Evolutionary conservation across 768 basidiomycete genomes (phyloP).

Genomic region (Tricholoma saponaceum): DNA sequence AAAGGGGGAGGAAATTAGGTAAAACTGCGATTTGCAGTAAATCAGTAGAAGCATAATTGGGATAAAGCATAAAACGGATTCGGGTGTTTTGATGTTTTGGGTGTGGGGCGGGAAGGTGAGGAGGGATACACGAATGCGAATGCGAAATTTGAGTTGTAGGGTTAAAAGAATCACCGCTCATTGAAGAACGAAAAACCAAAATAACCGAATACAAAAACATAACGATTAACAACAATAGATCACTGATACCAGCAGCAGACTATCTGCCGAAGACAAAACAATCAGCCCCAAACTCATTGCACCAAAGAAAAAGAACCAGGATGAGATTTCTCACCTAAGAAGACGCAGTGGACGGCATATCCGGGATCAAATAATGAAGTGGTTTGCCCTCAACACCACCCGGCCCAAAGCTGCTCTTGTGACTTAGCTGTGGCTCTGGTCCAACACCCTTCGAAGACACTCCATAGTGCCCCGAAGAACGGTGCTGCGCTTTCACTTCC

Average conservation of each 20-base stretch:
- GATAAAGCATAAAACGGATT: neutral
- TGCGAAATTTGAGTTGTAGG: neutral
- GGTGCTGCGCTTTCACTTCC: neutral
- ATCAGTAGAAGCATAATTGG: neutral
- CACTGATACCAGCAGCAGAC: too few species aligned
- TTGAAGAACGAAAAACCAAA: neutral
- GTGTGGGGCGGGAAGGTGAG: neutral
- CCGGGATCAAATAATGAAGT: conserved; percentile 19
- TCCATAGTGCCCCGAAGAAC: conserved; percentile 12
- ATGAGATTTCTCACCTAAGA: neutral
- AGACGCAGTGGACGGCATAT: conserved; percentile 11
- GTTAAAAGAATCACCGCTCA: neutral
- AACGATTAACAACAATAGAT: neutral
- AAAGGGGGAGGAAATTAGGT: neutral
- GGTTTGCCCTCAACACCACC: conserved; percentile 18
- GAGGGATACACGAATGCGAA: neutral
- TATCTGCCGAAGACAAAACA: neutral
- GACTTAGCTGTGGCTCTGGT: conserved; percentile 4
- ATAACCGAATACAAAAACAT: neutral
- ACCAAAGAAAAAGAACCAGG: neutral
- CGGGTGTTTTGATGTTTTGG: neutral
- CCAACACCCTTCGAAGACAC: conserved; percentile 4
- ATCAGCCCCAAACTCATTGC: neutral
- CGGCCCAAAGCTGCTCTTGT: conserved; percentile 20
- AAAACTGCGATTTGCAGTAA: neutral